These are phyloP conservation scores for Starmerella floricola DNA, from an alignment of 805 yeast genomes.

Conservation along the genomic window DNA sequence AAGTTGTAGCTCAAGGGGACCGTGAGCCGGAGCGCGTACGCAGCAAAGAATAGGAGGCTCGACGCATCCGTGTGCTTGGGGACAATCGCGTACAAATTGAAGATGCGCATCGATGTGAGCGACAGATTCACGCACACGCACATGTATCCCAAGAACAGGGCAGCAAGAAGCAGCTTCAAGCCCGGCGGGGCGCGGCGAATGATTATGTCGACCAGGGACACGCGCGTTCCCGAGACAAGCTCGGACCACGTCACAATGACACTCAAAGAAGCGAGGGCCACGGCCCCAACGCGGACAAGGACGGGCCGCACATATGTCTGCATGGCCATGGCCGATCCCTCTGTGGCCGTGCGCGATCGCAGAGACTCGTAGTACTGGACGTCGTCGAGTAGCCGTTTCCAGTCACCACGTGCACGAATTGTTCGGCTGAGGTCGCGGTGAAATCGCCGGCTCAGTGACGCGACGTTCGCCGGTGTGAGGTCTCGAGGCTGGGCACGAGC, in stretches of 20 bases:
- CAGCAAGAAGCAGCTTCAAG: constrained; percentile 33
- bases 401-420: constrained; percentile 46
- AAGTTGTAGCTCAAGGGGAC: constrained; percentile 74
- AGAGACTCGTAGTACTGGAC: constrained; percentile 49
- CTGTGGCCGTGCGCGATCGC: background rate
- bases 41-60: constrained; percentile 62
- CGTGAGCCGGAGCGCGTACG: constrained; percentile 69
- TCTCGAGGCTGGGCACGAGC: constrained; percentile 20
- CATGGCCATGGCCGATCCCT: background rate
- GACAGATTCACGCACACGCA: constrained; percentile 53
- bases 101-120: constrained; percentile 53
- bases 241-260: constrained; percentile 59
- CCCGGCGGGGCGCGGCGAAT: constrained; percentile 32
- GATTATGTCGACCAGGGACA: constrained; percentile 48
- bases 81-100: constrained; percentile 66
- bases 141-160: constrained; percentile 50
- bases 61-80: constrained; percentile 62
- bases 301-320: constrained; percentile 34
- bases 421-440: constrained; percentile 41
- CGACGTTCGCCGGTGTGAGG: constrained; percentile 35
- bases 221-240: constrained; percentile 52
- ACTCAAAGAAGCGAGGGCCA: constrained; percentile 36
- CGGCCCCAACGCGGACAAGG: constrained; percentile 35
- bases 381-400: constrained; percentile 38
- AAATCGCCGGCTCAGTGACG: constrained; percentile 41